Base-by-base conservation (phyloP, 2,329 filamentous ascomycete species). In the Orbilia ellipsospora region DNA sequence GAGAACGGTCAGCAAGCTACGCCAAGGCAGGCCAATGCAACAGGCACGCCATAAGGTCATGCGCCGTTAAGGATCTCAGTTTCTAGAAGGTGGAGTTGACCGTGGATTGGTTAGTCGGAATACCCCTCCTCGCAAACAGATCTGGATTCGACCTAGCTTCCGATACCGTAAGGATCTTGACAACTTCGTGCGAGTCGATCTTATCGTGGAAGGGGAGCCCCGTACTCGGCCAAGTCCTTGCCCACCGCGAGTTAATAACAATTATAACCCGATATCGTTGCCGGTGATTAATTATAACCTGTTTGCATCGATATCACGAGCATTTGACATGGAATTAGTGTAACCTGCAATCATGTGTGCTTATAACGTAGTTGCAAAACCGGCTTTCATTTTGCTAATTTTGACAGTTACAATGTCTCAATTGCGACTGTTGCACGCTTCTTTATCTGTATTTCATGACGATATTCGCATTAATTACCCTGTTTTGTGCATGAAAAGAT, bases 21-120 rank as follows among this genome's bases (percentile, higher is more conserved):
- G 13, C 44, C 15, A 48, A 23, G 15, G 20, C 4, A n/a, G n/a
- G 60, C 36, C 28, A 42, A 57, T 57, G 51, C 13, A 31, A 54
- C 36, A 52, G 57, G 54, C 52, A 59, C 62, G 51, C 50, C 13
- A 61, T 66, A 45, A 36, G 67, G 55, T 66, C 55, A 56, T 66
- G 40, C 62, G 52, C 51, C 13, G 40, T 55, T 16, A 15, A 54
- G 44, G 36, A 45, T 18, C 28, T 55, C 50, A 16, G 50, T 73
- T 72, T 73, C 68, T 60, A 73, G 68, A 73, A 73, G 68, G 68
- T 73, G 60, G 45, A 31, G 18, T 42, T 13, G 50, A 45, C 28
- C 26, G 50, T 28, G 40, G 28, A 20, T 45, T 61, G 48, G 64
- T 31, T 55, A 45, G 28, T 61, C 64, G 57, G 65, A 56, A 56